Base-by-base conservation (phyloP, 371 early-diverging fungal species). In the Mortierella sp. region DNA sequence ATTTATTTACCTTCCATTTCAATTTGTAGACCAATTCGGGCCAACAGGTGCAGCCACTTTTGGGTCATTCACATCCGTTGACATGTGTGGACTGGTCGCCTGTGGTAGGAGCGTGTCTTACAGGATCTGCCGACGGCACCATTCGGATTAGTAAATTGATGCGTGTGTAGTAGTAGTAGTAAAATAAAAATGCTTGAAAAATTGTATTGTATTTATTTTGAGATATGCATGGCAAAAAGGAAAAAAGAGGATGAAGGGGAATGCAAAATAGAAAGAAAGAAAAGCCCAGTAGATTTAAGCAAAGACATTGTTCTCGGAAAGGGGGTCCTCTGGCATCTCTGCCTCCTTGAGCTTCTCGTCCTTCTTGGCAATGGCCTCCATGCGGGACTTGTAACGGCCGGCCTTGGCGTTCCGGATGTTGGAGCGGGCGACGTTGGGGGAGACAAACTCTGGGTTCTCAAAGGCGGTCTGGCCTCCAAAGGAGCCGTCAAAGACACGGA, bases 401-500 rank as follows among this genome's bases (percentile, higher is more conserved):
- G 86, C 87, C 85, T 92, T 90, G n/a, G 87, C 89, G 66, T 89
- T 87, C 71, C 86, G 87, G 66, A 80, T 67, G 66, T 71, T 70
- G 63, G 70, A 37, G 71, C 87, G 76, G 79, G 92, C 93, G 70
- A 88, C 87, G 79, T 90, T 92, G 64, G 98, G 97, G 71, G 94
- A 91, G 55, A 97, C 89, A 78, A 94, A 99, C 66, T 94, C 92
- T 24, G 94, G 92, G 83, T 97, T 97, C 85, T 96, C 95, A 85
- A 91, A 99, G 66, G 97, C 90, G 50, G 97, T 95, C 39, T 93
- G 89, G 0, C 99, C 99, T 77, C 95, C 92, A 88, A 98, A 99
- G 53, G 95, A 93, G 37, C 98, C 98, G 71, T 96, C 97, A 86
- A 99, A 98, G 77, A 98, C 94, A 74, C 96, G 91, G 80, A 98